phyloP scores from a whole-genome alignment of 2,329 filamentous ascomycete species.

The Colletotrichum sublineola region DNA sequence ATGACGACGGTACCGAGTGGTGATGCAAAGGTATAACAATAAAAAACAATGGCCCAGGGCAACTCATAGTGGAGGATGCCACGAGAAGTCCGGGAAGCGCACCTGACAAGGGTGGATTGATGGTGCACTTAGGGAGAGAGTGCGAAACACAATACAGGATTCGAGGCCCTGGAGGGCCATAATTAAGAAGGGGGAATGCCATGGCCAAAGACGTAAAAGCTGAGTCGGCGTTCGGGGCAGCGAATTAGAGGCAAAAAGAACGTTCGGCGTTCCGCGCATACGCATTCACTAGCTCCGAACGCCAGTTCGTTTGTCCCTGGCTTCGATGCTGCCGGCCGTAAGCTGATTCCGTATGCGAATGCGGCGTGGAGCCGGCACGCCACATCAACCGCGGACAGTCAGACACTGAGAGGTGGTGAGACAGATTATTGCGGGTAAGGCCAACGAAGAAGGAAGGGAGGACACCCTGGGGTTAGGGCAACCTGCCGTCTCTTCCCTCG shows the following conservation, averaged over 20 bases:
- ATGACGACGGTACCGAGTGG: neutral
- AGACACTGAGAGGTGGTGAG: slow-evolving; percentile 12
- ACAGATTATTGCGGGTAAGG: slow-evolving; percentile 18
- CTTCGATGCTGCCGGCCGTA: slow-evolving; percentile 39
- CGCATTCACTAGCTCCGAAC: slow-evolving; percentile 27
- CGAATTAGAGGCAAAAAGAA: slow-evolving; percentile 25
- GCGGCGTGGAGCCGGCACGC: slow-evolving; percentile 34
- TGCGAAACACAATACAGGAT: neutral
- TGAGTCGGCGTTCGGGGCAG: slow-evolving; percentile 36
- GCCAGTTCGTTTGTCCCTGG: slow-evolving; percentile 26
- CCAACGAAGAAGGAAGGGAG: slow-evolving; percentile 11
- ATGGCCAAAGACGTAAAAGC: slow-evolving; percentile 16
- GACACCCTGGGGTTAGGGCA: neutral
- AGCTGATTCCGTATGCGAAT: slow-evolving; percentile 30
- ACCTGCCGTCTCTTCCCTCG: neutral
- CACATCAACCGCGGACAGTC: slow-evolving; percentile 18
- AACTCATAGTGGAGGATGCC: slow-evolving; percentile 31
- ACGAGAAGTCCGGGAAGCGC: neutral
- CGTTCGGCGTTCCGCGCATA: slow-evolving; percentile 39
- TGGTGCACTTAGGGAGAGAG: neutral
- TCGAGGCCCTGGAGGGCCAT: neutral
- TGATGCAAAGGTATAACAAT: slow-evolving; percentile 4
- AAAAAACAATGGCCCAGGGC: neutral
- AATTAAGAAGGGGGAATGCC: slow-evolving; percentile 11
- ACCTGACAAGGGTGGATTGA: neutral